These are phyloP conservation scores for Primulina eburnea DNA, from an alignment of 257 asterid genomes.

Conservation along the genomic window DNA sequence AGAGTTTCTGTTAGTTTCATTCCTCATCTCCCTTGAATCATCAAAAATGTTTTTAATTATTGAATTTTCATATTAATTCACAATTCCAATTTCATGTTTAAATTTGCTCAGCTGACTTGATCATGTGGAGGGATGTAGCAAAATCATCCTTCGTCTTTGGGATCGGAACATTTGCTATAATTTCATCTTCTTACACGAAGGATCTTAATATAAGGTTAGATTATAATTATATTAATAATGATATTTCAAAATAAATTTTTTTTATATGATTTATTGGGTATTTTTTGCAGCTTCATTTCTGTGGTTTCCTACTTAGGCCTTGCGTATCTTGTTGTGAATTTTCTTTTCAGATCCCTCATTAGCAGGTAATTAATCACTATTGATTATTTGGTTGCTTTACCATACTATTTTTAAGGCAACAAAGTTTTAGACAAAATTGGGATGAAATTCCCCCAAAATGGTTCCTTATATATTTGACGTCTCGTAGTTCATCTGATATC, in stretches of 20 bases:
- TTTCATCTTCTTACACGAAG: constrained; percentile 73
- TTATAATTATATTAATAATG: background rate
- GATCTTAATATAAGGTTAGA: constrained; percentile 75
- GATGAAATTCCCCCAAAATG: too few relatives aligned
- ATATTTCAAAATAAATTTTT: background rate
- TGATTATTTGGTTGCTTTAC: background rate
- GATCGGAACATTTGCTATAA: constrained; percentile 65
- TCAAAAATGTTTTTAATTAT: too few relatives aligned
- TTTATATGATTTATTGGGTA: background rate
- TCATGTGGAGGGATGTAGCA: constrained; percentile 91
- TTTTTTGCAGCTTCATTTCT: constrained; percentile 67
- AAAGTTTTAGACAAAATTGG: background rate
- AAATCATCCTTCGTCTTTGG: constrained; percentile 88
- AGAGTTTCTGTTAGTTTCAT: constrained; percentile 57
- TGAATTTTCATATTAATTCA: background rate
- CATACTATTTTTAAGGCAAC: background rate
- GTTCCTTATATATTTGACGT: too few relatives aligned
- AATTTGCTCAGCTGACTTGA: constrained; percentile 50
- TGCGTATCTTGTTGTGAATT: constrained; percentile 76
- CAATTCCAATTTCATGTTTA: background rate
- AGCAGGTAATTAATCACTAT: constrained; percentile 44
- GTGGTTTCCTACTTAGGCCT: constrained; percentile 78
- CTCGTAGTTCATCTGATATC: too few relatives aligned
- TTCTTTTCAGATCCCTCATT: constrained; percentile 70
- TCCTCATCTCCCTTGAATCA: too few relatives aligned